Evolutionary conservation across 2,329 filamentous ascomycete genomes (phyloP), one percentile per base, ranked within the genome.

Genomic region (Colletotrichum spaethianum): DNA sequence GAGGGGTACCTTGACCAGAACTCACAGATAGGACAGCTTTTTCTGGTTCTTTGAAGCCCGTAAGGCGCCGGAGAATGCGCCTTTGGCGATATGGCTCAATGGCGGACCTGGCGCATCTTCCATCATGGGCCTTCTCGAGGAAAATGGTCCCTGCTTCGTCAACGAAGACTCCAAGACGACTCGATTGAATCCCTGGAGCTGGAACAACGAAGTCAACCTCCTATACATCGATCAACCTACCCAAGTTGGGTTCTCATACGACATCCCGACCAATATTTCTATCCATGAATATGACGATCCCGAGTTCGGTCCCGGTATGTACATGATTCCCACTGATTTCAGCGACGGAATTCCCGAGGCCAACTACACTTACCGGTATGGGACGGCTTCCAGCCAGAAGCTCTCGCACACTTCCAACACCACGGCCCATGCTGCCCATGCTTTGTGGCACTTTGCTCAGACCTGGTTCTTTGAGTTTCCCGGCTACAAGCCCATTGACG

Each of bases 241-340:
- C 60, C 90, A 92, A 78, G 86, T 92, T 12, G 87, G 88, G 48
- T 89, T 91, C 72, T 91, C 89, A 1, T 89, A 87, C 75, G 92
- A 93, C 76, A 85, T 85, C 11, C 78, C 84, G 14, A 87, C 85
- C n/a, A 92, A 92, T 74, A 81, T 85, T 23, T 88, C 89, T 2
- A 78, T 89, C 28, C 75, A 83, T 28, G 80, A 80, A 53, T 78
- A 26, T 11, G 66, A 50, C 6, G 46, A 73, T 2, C 28, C 28
- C 20, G 42, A 36, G 1, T 14, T 33, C 6, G 59, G 59, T 3
- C 20, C n/a, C 1, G 55, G 48, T 3, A 23, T 36, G 42, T 26
- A 20, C 28, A 40, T 56, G 26, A 44, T 66, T 70, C 74, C 78
- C 18, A 75, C 78, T 73, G 57, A 83, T 38, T 79, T 84, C 57